phyloP scores from a whole-genome alignment of 345 rosid species.

The Pugionium dolabratum region DNA sequence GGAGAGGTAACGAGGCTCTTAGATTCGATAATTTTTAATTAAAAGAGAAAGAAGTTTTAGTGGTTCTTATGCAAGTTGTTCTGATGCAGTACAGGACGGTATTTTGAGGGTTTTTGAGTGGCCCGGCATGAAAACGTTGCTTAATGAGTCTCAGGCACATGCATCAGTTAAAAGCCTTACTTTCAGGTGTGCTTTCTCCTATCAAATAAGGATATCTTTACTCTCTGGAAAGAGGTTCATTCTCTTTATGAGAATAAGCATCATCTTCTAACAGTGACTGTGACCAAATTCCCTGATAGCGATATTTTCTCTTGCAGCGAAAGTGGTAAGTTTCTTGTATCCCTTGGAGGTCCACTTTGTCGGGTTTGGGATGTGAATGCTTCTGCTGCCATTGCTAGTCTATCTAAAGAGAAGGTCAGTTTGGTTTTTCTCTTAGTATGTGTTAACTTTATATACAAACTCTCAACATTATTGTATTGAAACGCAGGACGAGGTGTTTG shows the following conservation, averaged over 20 bases:
- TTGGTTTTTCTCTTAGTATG: conserved; percentile 2
- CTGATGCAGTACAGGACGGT: conserved; percentile 88
- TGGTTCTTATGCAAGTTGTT: conserved; percentile 43
- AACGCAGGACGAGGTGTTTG: conserved; percentile 77
- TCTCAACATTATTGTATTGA: conserved; percentile 9
- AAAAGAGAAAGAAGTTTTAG: background rate
- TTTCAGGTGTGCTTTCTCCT: conserved; percentile 63
- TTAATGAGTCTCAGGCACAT: conserved; percentile 69
- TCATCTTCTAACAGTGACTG: background rate
- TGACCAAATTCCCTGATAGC: conserved; percentile 27
- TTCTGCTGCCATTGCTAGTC: conserved; percentile 55
- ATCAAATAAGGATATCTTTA: background rate
- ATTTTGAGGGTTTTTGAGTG: conserved; percentile 79
- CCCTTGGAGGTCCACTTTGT: conserved; percentile 75
- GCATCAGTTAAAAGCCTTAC: conserved; percentile 60
- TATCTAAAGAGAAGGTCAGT: conserved; percentile 64
- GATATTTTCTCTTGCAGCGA: conserved; percentile 51
- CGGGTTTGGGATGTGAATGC: conserved; percentile 84
- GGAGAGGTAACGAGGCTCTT: conserved; percentile 65
- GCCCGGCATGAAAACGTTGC: conserved; percentile 77
- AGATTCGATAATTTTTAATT: background rate
- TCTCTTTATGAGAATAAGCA: conserved; percentile 5
- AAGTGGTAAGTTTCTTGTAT: conserved; percentile 79
- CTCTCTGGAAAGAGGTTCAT: conserved; percentile 3
- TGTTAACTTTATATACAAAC: background rate